Evolutionary conservation across 768 basidiomycete genomes (phyloP).

Genomic region (Sutorius australiensis): DNA sequence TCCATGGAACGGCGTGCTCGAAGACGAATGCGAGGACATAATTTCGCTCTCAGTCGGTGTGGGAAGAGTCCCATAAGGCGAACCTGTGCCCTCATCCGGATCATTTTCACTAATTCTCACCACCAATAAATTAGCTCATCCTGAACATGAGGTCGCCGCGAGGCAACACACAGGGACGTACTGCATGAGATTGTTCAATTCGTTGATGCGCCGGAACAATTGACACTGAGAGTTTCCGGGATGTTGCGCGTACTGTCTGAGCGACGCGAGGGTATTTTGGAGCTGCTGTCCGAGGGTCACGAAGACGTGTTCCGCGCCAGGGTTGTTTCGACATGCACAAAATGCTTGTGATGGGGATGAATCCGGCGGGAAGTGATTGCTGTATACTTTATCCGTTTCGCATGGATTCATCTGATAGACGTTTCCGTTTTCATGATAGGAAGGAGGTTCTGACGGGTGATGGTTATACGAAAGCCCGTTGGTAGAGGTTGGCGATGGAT

Average conservation of each 20-base stretch:
- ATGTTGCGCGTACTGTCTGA: conserved; percentile 62
- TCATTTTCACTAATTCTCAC: conserved; percentile 48
- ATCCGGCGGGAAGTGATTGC: conserved; percentile 30
- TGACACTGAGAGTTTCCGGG: conserved; percentile 50
- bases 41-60: conserved; percentile 63
- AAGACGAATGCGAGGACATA: conserved; percentile 44
- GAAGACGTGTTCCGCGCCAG: conserved; percentile 55
- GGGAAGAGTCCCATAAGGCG: conserved; percentile 51
- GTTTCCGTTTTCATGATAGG: conserved; percentile 34
- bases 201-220: conserved; percentile 55
- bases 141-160: conserved; percentile 32
- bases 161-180: conserved; percentile 41
- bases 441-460: conserved; percentile 31
- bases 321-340: conserved; percentile 63
- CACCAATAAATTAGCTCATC: conserved; percentile 30
- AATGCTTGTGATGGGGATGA: conserved; percentile 37
- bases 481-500: conserved; percentile 33
- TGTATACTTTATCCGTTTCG: conserved; percentile 34
- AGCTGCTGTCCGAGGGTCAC: conserved; percentile 63
- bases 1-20: conserved; percentile 40
- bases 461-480: conserved; percentile 33
- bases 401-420: conserved; percentile 36
- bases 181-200: conserved; percentile 64
- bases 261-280: conserved; percentile 49
- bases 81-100: conserved; percentile 43